Percentiles rank a stretch among this genome's conserved stretches.
Evolutionary conservation across 2,329 filamentous ascomycete genomes (phyloP).

Genomic region (Monosporascus ibericus): DNA sequence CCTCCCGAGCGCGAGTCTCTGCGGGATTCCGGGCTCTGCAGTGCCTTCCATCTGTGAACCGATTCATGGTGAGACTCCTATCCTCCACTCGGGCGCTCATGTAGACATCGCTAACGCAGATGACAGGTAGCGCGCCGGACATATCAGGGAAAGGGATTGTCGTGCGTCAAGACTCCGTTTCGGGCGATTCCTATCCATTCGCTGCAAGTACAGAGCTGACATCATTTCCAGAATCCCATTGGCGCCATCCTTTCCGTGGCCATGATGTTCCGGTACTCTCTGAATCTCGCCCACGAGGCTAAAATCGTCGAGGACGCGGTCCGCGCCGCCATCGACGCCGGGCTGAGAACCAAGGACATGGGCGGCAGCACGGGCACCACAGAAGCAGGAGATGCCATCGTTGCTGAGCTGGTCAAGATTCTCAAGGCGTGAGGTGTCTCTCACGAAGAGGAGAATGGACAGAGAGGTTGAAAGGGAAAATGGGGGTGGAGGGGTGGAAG

Average conservation of each 20-base stretch:
- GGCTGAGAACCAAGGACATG: slow-evolving; percentile 58
- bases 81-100: too few relatives aligned
- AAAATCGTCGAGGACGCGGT: slow-evolving; percentile 60
- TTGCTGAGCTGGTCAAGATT: too few relatives aligned
- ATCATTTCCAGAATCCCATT: slow-evolving; percentile 38
- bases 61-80: slow-evolving; percentile 51
- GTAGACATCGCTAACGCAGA: too few relatives aligned
- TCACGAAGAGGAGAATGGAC: too few relatives aligned
- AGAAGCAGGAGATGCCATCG: slow-evolving; percentile 59
- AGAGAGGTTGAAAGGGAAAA: too few relatives aligned
- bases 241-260: slow-evolving; percentile 65
- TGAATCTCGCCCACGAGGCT: slow-evolving; percentile 55
- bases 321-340: slow-evolving; percentile 56
- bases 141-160: slow-evolving; percentile 53
- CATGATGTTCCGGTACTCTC: slow-evolving; percentile 71
- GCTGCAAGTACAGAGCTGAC: slow-evolving; percentile 54
- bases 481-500: too few relatives aligned
- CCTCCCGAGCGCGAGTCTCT: slow-evolving; percentile 38
- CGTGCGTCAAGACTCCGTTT: too few relatives aligned
- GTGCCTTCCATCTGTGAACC: slow-evolving; percentile 68
- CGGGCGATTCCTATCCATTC: too few relatives aligned
- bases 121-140: slow-evolving; percentile 52
- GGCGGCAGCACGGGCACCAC: slow-evolving; percentile 56
- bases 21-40: slow-evolving; percentile 32
- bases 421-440: neutral